These are phyloP conservation scores for Hypoxylon intermedium DNA, from an alignment of 495 filamentous ascomycete genomes.

Conservation along the genomic window DNA sequence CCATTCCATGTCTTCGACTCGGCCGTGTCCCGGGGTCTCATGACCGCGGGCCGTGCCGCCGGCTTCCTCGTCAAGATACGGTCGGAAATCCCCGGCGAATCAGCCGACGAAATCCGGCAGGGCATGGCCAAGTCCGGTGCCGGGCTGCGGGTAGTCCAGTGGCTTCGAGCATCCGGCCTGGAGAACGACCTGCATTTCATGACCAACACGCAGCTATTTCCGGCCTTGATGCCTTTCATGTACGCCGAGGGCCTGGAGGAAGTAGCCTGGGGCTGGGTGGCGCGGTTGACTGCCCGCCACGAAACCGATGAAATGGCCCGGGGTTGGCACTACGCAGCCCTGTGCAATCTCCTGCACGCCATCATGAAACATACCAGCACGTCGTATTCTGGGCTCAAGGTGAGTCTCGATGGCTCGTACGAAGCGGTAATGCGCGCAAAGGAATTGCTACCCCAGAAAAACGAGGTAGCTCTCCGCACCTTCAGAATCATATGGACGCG, in stretches of 20 bases:
- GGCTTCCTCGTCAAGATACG: slow-evolving; percentile 49
- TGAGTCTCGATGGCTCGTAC: slow-evolving; percentile 47
- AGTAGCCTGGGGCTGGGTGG: slow-evolving; percentile 53
- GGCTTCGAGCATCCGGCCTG: slow-evolving; percentile 59
- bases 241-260: slow-evolving; percentile 58
- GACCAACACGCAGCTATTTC: slow-evolving; percentile 38
- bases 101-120: slow-evolving; percentile 33
- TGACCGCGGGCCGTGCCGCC: slow-evolving; percentile 50
- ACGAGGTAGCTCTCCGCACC: not conserved
- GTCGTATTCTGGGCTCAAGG: slow-evolving; percentile 1
- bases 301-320: slow-evolving; percentile 13
- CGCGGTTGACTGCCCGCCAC: slow-evolving; percentile 30
- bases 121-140: slow-evolving; percentile 49
- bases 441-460: slow-evolving; percentile 32
- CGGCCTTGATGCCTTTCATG: slow-evolving; percentile 53
- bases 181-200: slow-evolving; percentile 49
- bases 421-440: slow-evolving; percentile 43
- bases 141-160: slow-evolving; percentile 53
- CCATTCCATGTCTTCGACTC: slow-evolving; percentile 47
- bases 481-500: slow-evolving; percentile 39
- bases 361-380: slow-evolving; percentile 38
- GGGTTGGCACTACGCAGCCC: not conserved
- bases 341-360: slow-evolving; percentile 32
- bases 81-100: slow-evolving; percentile 38
- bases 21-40: slow-evolving; percentile 53